Percentiles rank a stretch among this genome's conserved stretches.
phyloP scores from a whole-genome alignment of 768 basidiomycete species.

The Rhodotorula diobovata region DNA sequence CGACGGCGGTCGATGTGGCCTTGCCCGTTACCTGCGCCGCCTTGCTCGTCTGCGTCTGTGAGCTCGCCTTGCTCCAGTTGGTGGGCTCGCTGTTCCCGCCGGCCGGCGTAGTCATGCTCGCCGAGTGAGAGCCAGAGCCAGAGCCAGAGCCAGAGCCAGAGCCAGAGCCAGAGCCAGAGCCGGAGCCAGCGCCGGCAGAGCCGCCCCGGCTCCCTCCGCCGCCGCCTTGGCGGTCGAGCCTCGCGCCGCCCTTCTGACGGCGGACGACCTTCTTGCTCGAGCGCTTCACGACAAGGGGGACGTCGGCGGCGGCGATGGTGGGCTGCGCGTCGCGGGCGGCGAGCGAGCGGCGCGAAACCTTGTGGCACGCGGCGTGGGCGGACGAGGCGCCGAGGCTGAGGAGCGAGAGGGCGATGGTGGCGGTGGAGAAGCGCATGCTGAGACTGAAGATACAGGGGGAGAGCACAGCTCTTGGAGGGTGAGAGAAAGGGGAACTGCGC shows the following conservation, averaged over 20 bases:
- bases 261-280: slow-evolving; percentile 2
- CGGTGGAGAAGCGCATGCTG: neutral
- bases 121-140: neutral
- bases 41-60: no score
- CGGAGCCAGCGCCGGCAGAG: no score
- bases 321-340: neutral
- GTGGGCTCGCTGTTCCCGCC: neutral
- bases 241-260: neutral
- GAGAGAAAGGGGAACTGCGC: neutral
- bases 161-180: neutral
- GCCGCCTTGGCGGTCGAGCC: neutral
- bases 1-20: neutral
- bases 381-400: slow-evolving; percentile 5
- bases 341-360: neutral
- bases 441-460: neutral
- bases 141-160: neutral
- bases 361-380: slow-evolving; percentile 5
- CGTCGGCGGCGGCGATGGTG: neutral
- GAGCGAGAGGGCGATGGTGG: slow-evolving; percentile 14
- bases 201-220: neutral
- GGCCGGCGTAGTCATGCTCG: neutral
- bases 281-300: neutral
- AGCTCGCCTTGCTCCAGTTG: neutral
- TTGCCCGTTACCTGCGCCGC: neutral
- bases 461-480: neutral